Evolutionary conservation across 2,329 filamentous ascomycete genomes (phyloP).

Genomic region (Fusarium multiceps): DNA sequence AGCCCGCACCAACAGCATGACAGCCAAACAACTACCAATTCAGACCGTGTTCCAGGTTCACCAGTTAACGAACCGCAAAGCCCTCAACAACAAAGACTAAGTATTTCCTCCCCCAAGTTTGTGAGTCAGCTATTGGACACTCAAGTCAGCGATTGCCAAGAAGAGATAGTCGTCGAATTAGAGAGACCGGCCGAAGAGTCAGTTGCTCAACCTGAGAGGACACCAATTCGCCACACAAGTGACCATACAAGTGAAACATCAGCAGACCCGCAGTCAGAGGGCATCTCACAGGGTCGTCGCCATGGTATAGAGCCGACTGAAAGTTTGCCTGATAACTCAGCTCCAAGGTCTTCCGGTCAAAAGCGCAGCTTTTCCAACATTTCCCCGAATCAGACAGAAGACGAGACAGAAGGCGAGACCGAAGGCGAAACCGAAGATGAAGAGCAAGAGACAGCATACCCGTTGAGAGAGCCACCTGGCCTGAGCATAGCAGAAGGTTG

Average conservation of each 20-base stretch:
- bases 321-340: background rate
- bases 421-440: background rate
- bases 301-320: background rate
- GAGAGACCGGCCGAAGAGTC: background rate
- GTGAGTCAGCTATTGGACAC: conserved; percentile 18
- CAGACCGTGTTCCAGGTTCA: conserved; percentile 10
- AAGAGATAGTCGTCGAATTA: background rate
- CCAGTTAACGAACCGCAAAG: background rate
- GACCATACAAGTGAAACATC: background rate
- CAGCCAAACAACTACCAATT: conserved; percentile 36
- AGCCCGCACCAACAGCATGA: background rate
- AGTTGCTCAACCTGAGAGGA: background rate
- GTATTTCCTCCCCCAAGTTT: background rate
- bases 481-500: conserved; percentile 29
- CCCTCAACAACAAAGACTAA: background rate
- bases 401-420: background rate
- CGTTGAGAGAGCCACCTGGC: conserved; percentile 16
- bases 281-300: background rate
- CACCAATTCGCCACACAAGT: background rate
- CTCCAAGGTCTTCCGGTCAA: background rate
- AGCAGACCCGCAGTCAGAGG: background rate
- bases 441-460: conserved; percentile 7
- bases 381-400: background rate
- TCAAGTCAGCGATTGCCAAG: background rate
- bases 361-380: conserved; percentile 41